Conservation (phyloP, 495 filamentous ascomycete species). For the Trichoderma virens region DNA sequence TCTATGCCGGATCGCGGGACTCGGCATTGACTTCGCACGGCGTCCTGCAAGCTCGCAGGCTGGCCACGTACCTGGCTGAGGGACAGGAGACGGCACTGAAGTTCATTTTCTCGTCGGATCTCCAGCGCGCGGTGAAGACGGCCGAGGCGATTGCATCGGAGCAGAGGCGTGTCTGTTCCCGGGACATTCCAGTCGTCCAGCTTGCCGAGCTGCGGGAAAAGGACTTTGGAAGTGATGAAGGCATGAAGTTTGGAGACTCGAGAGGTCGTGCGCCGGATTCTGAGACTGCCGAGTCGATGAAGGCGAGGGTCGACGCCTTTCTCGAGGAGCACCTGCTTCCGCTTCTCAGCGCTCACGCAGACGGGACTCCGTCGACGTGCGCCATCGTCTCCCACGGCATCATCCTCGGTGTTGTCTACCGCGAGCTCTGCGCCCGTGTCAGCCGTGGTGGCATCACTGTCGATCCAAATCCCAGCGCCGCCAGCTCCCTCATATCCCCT, state of each 20-base stretch:
- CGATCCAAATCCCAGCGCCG: conserved; percentile 10
- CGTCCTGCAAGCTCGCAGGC: conserved; percentile 59
- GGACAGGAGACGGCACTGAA: conserved; percentile 39
- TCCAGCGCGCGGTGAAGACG: conserved; percentile 65
- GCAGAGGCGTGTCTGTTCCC: conserved; percentile 24
- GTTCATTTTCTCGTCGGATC: conserved; percentile 71
- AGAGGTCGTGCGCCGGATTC: conserved; percentile 17
- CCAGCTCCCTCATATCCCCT: conserved; percentile 1
- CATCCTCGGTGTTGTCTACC: conserved; percentile 61
- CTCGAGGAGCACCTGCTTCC: conserved; percentile 52
- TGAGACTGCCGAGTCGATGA: conserved; percentile 61
- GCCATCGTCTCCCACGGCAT: conserved; percentile 76
- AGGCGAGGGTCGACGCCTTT: conserved; percentile 51
- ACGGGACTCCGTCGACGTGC: conserved; percentile 29
- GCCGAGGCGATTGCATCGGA: conserved; percentile 54
- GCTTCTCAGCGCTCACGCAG: conserved; percentile 28
- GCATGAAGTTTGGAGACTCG: conserved; percentile 38
- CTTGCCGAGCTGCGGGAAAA: conserved; percentile 57
- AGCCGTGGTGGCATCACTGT: conserved; percentile 13
- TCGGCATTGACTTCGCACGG: conserved; percentile 78
- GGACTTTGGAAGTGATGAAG: conserved; percentile 65
- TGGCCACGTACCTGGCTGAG: conserved; percentile 52
- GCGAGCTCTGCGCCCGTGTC: conserved; percentile 40
- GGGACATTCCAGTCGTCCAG: conserved; percentile 30
- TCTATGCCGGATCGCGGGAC: conserved; percentile 71